Conservation (phyloP, 371 early-diverging fungal species). For the Circinella umbellata region DNA sequence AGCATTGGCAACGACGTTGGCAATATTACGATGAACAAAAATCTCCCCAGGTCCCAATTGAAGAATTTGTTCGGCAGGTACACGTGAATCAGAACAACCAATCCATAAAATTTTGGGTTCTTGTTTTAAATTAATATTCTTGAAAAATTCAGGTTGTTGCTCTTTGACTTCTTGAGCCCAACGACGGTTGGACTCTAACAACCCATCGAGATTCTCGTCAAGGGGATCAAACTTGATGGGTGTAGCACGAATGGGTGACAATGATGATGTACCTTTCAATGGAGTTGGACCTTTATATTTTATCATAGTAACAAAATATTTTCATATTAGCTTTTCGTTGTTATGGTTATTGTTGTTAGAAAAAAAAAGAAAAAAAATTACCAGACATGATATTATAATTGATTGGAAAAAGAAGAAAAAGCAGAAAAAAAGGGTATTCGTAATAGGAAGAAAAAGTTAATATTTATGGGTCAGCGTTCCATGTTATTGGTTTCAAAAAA, state of each 20-base stretch:
- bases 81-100: constrained; percentile 93
- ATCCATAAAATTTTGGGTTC: constrained; percentile 92
- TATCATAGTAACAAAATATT: neutral
- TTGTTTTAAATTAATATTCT: constrained; percentile 69
- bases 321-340: neutral
- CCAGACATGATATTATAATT: neutral
- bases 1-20: constrained; percentile 81
- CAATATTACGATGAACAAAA: constrained; percentile 96
- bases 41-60: constrained; percentile 83
- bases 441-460: neutral
- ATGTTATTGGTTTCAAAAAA: too few relatives aligned
- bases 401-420: neutral
- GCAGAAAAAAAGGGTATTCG: neutral
- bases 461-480: too few relatives aligned
- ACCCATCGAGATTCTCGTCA: constrained; percentile 29
- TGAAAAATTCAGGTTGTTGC: constrained; percentile 45
- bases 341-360: neutral
- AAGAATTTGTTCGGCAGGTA: constrained; percentile 73
- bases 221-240: constrained; percentile 33
- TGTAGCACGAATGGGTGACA: constrained; percentile 15
- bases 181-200: constrained; percentile 38
- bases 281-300: neutral
- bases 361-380: neutral
- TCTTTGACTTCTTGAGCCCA: constrained; percentile 47
- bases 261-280: neutral